Evolutionary conservation across 768 basidiomycete genomes (phyloP), one percentile per base, ranked within the genome.

Genomic region (Daedalea quercina): DNA sequence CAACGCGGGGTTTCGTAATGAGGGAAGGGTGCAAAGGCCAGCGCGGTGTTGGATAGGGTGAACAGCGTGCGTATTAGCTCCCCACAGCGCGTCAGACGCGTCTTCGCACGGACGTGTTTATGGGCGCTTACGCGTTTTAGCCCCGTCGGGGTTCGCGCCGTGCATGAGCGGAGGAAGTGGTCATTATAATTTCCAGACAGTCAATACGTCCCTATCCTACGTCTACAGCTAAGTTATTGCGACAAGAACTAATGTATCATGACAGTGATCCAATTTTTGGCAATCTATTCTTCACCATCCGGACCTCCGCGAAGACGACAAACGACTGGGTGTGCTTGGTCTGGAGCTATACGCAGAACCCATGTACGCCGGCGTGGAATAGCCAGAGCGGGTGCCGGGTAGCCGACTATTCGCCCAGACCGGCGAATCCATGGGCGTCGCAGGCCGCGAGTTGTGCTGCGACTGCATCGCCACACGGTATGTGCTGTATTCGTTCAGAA

Each of bases 401-500:
- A 76, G 60, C 35, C 67, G 74, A 35, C 63, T 57, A 6, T 71
- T 62, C 25, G 70, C 63, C 20, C 69, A 69, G 33, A 69, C 68
- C 4, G 82, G 79, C 15, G 82, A 81, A 23, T 71, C 74, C 64
- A 76, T 70, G 1, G 87, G 86, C 0, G 85, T 88, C 17, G 76
- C 82, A 24, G 85, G 80, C 54, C 82, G 76, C 37, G 87, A 87
- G 57, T 76, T 84, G 33, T 74, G 68, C 45, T 76, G 72, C 1
- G 85, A 87, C 63, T 79, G 81, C 23, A 68, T 68, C 4, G 73
- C 68, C 59, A 77, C 66, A 49, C 84, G 73, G 66, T 90, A 89
- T 9, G 82, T 77, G 57, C 77, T 83, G 66, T 84, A 88, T 44
- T 75, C 76, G 60, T 89, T 81, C 50, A 95, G 68, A 44, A 93